These are phyloP conservation scores for Aspergillus homomorphus DNA, from an alignment of 495 filamentous ascomycete genomes.

Conservation along the genomic window DNA sequence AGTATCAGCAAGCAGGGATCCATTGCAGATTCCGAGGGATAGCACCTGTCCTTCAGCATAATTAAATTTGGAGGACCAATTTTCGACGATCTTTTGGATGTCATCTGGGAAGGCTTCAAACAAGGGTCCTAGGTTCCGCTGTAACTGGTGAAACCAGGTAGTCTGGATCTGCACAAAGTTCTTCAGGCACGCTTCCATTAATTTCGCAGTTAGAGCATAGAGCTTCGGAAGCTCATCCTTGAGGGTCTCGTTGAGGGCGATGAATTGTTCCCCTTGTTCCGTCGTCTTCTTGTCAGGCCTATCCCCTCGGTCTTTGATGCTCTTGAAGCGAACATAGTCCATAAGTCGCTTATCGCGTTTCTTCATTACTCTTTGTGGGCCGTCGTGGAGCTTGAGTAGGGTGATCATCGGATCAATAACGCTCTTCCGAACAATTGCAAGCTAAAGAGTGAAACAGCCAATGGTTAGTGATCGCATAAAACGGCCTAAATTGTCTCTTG, in stretches of 20 bases:
- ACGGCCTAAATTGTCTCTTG: not conserved
- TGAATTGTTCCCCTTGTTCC: slow-evolving; percentile 81
- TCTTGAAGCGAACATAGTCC: slow-evolving; percentile 82
- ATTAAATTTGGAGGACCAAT: slow-evolving; percentile 73
- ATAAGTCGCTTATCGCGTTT: slow-evolving; percentile 86
- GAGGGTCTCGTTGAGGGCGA: slow-evolving; percentile 83
- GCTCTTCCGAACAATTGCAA: slow-evolving; percentile 69
- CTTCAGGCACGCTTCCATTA: slow-evolving; percentile 74
- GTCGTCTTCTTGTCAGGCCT: slow-evolving; percentile 76
- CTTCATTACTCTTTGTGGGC: slow-evolving; percentile 80
- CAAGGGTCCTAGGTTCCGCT: slow-evolving; percentile 71
- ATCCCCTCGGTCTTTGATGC: slow-evolving; percentile 71
- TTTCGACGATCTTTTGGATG: slow-evolving; percentile 60
- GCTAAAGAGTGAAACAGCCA: slow-evolving; percentile 38
- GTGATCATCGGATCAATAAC: slow-evolving; percentile 85
- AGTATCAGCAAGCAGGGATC: slow-evolving; percentile 50
- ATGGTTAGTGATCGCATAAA: slow-evolving; percentile 1
- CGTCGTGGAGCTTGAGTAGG: slow-evolving; percentile 74
- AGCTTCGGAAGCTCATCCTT: slow-evolving; percentile 91
- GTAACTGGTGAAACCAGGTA: slow-evolving; percentile 75
- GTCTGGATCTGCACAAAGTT: slow-evolving; percentile 80
- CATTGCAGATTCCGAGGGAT: slow-evolving; percentile 57
- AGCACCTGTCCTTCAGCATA: slow-evolving; percentile 47
- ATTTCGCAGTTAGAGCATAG: slow-evolving; percentile 69
- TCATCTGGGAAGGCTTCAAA: slow-evolving; percentile 68